A percentile compares a stretch with the other conserved stretches of the same genome.
These are phyloP conservation scores for Hericium coralloides DNA, from an alignment of 768 basidiomycete species.

Conservation along the genomic window DNA sequence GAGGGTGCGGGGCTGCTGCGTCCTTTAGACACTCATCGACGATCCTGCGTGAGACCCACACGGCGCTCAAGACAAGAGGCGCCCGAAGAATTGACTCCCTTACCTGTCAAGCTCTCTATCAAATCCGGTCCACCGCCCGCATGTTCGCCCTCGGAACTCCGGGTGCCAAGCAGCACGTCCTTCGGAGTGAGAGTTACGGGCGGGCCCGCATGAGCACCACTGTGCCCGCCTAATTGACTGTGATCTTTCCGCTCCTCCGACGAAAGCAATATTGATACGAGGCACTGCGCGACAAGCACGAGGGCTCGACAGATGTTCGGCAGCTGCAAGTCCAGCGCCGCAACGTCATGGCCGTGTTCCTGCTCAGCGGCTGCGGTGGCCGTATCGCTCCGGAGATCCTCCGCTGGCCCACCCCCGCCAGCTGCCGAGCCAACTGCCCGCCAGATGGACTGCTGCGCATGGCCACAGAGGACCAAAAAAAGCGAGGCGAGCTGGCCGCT, in stretches of 20 bases:
- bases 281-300: constrained; percentile 7
- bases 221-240: not conserved
- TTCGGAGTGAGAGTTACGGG: not conserved
- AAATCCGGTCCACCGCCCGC: not conserved
- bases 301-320: constrained; percentile 10
- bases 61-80: not conserved
- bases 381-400: not conserved
- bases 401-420: not conserved
- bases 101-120: not conserved
- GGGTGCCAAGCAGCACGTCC: constrained; percentile 3
- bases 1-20: not conserved
- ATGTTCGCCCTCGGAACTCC: constrained; percentile 7
- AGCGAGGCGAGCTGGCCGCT: constrained; percentile 2
- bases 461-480: constrained; percentile 2
- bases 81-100: not conserved
- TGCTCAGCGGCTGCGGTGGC: not conserved
- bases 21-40: not conserved
- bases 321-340: constrained; percentile 8
- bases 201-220: not conserved
- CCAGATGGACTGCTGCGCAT: constrained; percentile 6
- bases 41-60: not conserved
- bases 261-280: constrained; percentile 9
- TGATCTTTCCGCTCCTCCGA: not conserved
- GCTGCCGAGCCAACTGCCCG: not conserved
- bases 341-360: not conserved